phyloP scores from a whole-genome alignment of 2,329 filamentous ascomycete species.

The Talaromyces sp. region DNA sequence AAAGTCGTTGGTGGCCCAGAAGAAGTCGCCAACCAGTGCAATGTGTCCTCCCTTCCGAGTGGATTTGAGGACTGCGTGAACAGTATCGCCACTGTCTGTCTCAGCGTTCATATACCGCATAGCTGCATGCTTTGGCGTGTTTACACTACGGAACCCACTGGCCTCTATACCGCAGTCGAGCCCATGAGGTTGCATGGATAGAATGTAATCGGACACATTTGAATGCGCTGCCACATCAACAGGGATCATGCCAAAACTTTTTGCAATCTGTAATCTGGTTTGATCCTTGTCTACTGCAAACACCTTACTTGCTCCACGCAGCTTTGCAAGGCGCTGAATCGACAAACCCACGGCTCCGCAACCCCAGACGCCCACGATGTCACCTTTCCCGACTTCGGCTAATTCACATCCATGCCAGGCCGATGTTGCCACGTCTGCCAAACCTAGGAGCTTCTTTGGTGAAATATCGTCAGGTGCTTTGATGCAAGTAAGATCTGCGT shows the following conservation, averaged over 20 bases:
- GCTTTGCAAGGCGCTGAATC: conserved; percentile 24
- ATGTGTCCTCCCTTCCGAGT: conserved; percentile 28
- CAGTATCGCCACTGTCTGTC: conserved; percentile 25
- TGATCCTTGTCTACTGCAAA: conserved; percentile 32
- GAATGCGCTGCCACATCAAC: conserved; percentile 22
- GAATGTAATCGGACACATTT: conserved; percentile 27
- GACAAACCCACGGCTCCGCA: conserved; percentile 30
- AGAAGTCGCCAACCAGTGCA: conserved; percentile 28
- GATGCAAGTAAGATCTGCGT: conserved; percentile 29
- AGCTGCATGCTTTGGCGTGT: conserved; percentile 19
- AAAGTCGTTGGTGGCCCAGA: conserved; percentile 25
- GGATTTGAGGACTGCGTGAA: conserved; percentile 26
- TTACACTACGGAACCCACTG: conserved; percentile 25
- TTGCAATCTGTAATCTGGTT: conserved; percentile 25
- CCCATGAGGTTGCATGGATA: conserved; percentile 26
- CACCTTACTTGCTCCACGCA: conserved; percentile 28
- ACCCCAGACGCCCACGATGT: conserved; percentile 31
- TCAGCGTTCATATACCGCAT: conserved; percentile 23
- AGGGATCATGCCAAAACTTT: conserved; percentile 26
- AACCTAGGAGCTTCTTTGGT: conserved; percentile 27
- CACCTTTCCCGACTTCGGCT: conserved; percentile 26
- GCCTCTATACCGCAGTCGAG: conserved; percentile 29
- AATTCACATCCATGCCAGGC: conserved; percentile 32
- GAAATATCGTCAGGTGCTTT: conserved; percentile 23
- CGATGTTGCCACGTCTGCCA: conserved; percentile 29